These are phyloP conservation scores for Mycena sanguinolenta DNA, from an alignment of 768 basidiomycete genomes.

Conservation along the genomic window DNA sequence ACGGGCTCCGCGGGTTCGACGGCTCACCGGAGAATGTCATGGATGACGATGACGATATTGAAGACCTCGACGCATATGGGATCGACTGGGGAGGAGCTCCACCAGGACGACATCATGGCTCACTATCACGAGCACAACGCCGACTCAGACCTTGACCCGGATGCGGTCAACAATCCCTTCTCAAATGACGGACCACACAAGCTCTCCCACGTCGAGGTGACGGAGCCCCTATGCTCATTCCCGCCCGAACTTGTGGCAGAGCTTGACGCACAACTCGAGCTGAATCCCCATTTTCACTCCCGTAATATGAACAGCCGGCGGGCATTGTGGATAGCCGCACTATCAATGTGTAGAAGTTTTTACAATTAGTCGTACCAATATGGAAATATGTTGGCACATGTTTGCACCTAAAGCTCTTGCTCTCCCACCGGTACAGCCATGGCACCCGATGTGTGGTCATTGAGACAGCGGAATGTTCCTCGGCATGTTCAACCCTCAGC, in stretches of 20 bases:
- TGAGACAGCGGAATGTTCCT: neutral
- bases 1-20: neutral
- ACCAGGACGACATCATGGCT: constrained; percentile 9
- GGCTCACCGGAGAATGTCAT: too few species aligned
- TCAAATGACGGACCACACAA: constrained; percentile 21
- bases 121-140: constrained; percentile 6
- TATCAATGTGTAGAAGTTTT: constrained; percentile 19
- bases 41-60: neutral
- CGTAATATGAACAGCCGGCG: constrained; percentile 26
- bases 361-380: neutral
- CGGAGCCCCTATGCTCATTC: constrained; percentile 13
- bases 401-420: neutral
- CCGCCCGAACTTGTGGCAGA: neutral
- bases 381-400: neutral
- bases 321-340: constrained; percentile 9
- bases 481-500: neutral
- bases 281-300: neutral
- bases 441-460: neutral
- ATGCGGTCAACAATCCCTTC: constrained; percentile 12
- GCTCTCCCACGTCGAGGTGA: constrained; percentile 23
- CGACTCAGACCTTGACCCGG: neutral
- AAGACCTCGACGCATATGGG: constrained; percentile 14
- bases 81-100: constrained; percentile 20
- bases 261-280: neutral
- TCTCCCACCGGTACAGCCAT: neutral